Evolutionary conservation across 306 rosid genomes (phyloP).

Genomic region (Lathyrus oleraceus): DNA sequence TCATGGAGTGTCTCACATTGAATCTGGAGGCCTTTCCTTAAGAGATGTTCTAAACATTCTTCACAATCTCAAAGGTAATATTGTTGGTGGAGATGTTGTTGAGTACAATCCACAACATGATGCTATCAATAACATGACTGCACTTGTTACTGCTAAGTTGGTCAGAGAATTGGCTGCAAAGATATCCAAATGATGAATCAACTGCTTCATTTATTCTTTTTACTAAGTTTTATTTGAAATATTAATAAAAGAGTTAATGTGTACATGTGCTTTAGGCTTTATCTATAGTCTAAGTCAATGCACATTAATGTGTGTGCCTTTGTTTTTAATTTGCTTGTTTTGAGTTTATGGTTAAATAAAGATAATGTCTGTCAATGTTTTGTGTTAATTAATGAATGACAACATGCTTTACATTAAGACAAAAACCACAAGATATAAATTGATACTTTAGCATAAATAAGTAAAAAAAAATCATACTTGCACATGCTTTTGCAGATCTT

Average conservation of each 20-base stretch:
- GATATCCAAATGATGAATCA: conserved; percentile 56
- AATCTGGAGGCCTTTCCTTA: conserved; percentile 90
- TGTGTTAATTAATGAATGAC: no score
- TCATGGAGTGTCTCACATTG: conserved; percentile 87
- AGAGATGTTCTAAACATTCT: conserved; percentile 73
- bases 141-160: conserved; percentile 86
- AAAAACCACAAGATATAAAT: no score
- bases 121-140: conserved; percentile 74
- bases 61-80: conserved; percentile 75
- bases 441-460: neutral
- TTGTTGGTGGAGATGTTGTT: conserved; percentile 79
- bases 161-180: conserved; percentile 80
- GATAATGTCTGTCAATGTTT: no score
- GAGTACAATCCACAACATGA: conserved; percentile 89
- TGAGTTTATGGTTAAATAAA: neutral
- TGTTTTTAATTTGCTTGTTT: no score
- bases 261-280: neutral
- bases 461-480: no score
- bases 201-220: neutral
- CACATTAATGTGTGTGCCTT: neutral
- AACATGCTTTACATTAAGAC: no score
- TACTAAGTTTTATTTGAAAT: no score
- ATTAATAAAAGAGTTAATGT: neutral
- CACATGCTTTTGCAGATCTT: no score
- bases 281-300: neutral